phyloP scores from a whole-genome alignment of 2,329 filamentous ascomycete genomes.

The Microascus cirrosus region DNA sequence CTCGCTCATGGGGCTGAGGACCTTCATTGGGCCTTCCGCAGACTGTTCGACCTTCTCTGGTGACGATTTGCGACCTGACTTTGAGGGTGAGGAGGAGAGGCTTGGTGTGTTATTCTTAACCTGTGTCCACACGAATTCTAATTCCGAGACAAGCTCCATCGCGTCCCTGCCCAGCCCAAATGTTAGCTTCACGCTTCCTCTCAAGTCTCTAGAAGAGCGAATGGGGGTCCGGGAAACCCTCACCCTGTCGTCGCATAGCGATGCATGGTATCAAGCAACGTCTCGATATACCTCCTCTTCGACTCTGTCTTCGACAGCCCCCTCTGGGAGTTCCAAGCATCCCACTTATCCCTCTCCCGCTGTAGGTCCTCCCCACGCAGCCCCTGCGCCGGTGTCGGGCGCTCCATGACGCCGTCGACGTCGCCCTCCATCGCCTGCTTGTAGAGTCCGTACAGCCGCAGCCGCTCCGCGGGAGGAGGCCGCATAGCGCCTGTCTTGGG shows the following conservation, averaged over 20 bases:
- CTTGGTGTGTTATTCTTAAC: constrained; percentile 76
- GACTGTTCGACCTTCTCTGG: constrained; percentile 31
- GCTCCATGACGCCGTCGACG: constrained; percentile 85
- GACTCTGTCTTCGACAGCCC: constrained; percentile 80
- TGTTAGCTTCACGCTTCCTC: neutral
- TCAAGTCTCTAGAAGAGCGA: neutral
- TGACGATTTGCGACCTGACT: constrained; percentile 18
- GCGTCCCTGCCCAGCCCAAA: constrained; percentile 49
- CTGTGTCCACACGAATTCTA: constrained; percentile 99
- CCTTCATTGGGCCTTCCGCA: constrained; percentile 45
- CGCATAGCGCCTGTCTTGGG: constrained; percentile 84
- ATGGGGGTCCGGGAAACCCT: constrained; percentile 17
- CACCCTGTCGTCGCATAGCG: constrained; percentile 79
- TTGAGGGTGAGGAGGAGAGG: constrained; percentile 47
- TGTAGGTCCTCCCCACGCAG: constrained; percentile 41
- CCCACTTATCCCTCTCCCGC: constrained; percentile 64
- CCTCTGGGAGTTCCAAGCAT: constrained; percentile 87
- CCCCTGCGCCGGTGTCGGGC: constrained; percentile 45
- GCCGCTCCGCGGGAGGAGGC: constrained; percentile 72
- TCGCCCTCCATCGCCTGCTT: constrained; percentile 99
- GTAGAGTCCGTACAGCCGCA: constrained; percentile 94
- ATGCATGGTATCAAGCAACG: constrained; percentile 94
- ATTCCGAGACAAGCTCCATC: constrained; percentile 75
- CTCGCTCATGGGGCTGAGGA: constrained; percentile 80
- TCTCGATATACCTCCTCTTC: constrained; percentile 87